Base-by-base conservation (phyloP, 176 grass and related monocot species). In the Triticum urartu region DNA sequence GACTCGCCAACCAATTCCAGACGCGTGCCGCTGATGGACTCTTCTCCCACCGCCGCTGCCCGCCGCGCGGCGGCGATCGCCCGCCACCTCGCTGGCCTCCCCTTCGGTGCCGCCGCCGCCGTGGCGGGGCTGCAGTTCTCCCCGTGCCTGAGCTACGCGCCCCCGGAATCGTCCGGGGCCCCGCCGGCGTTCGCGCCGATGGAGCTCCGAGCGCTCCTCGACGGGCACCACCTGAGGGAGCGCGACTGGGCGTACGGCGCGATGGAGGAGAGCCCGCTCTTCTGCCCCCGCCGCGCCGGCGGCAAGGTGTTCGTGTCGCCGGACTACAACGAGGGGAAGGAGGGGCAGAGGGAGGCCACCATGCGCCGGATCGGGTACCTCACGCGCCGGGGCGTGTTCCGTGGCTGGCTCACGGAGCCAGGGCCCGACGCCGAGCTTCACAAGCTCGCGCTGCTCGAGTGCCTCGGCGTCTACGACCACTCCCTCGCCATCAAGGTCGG, bases 211-310 rank as follows among this genome's bases (percentile, higher is more conserved):
- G 18, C 2, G 35, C 35, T 98, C 4, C 83, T 95, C 1, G 95
- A 98, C 47, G 91, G 89, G 33, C 91, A 98, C 88, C 26, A 95
- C 81, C 17, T 98, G 33, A 56, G 78, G 25, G 67, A 65, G 2
- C 89, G 95, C n/a, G 91, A 95, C 67, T 94, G 91, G 89, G 42
- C 87, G 62, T 98, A 92, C 88, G 50, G 83, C 68, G 39, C 77
- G 15, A 98, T 95, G 86, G 91, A 92, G 80, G 91, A 92, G 81
- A 98, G 93, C 81, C 86, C 36, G 4, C 86, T 98, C 7, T 98
- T 95, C 89, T 82, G 88, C 86, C 81, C 48, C 26, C 88, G 72
- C 33, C 25, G 32, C n/a, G 59, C 80, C 80, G 81, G 47, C 26
- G 89, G 74, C 73, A 89, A 83, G 89, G 90, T 84, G 48, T 95